A percentile compares a stretch with the other conserved stretches of the same genome.
Evolutionary conservation across 83 land plant genomes (phyloP).

Genomic region (Picea abies): DNA sequence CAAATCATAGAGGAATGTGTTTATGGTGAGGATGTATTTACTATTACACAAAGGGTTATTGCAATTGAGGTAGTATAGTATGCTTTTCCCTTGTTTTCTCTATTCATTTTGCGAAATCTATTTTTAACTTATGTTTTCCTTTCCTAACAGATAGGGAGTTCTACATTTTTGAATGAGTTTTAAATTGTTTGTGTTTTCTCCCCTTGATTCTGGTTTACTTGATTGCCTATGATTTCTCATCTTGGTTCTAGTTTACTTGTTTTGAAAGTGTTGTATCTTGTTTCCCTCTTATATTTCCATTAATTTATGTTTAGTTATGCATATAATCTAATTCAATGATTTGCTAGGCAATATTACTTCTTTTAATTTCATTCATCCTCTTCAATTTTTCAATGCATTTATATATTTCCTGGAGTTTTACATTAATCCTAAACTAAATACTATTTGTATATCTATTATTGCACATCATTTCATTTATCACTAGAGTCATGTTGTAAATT

Average conservation of each 20-base stretch:
- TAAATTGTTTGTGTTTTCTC: background rate
- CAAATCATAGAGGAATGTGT: constrained; percentile 4
- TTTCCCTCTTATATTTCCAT: background rate
- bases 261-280: no score
- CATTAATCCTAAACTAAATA: no score
- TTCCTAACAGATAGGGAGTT: background rate
- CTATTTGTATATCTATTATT: background rate
- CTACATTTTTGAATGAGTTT: background rate
- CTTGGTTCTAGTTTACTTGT: background rate
- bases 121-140: background rate
- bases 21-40: constrained; percentile 4
- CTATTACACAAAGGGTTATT: constrained; percentile 9
- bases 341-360: background rate
- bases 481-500: background rate
- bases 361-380: background rate
- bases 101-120: background rate
- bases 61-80: constrained; percentile 13
- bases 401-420: background rate
- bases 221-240: background rate
- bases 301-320: no score
- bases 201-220: background rate
- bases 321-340: background rate
- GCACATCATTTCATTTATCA: background rate
- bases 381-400: background rate
- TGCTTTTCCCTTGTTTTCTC: background rate